Percentiles rank a stretch among this genome's conserved stretches.
Conservation (phyloP, 176 grass and related monocot species). For the Pontederia crassipes region DNA sequence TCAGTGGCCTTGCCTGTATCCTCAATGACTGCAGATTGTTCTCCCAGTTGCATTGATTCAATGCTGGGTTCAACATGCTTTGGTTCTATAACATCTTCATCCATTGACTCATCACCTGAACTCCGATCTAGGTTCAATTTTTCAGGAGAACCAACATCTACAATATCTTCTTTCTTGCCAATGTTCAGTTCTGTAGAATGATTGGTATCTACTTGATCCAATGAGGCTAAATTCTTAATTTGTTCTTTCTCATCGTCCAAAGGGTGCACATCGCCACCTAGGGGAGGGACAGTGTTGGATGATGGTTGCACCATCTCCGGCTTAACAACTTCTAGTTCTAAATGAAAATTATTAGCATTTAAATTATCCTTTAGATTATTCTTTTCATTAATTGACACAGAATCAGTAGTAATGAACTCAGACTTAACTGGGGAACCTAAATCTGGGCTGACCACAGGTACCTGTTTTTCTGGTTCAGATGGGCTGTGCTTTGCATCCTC, state of each 20-base stretch:
- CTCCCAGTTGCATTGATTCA: slow-evolving; percentile 31
- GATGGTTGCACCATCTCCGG: slow-evolving; percentile 80
- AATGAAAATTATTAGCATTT: slow-evolving; percentile 99
- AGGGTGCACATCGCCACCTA: slow-evolving; percentile 67
- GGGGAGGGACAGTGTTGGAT: slow-evolving; percentile 49
- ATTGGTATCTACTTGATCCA: slow-evolving; percentile 62
- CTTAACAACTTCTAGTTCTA: slow-evolving; percentile 94
- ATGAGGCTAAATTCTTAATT: slow-evolving; percentile 53
- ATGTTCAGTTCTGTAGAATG: slow-evolving; percentile 35
- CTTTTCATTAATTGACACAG: slow-evolving; percentile 84
- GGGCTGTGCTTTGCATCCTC: slow-evolving; percentile 9
- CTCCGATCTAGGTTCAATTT: slow-evolving; percentile 98
- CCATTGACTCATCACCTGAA: slow-evolving; percentile 98
- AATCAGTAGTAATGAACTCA: slow-evolving; percentile 91
- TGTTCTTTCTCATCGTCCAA: slow-evolving; percentile 45
- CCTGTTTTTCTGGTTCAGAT: slow-evolving; percentile 64
- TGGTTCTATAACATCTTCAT: slow-evolving; percentile 76
- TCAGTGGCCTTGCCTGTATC: slow-evolving; percentile 37
- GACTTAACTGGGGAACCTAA: slow-evolving; percentile 83
- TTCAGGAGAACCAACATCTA: slow-evolving; percentile 63
- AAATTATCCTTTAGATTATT: slow-evolving; percentile 91
- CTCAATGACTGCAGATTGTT: slow-evolving; percentile 34
- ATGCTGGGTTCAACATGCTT: slow-evolving; percentile 59
- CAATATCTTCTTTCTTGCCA: slow-evolving; percentile 33
- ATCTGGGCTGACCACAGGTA: slow-evolving; percentile 82